phyloP scores from a whole-genome alignment of 495 filamentous ascomycete species.

The Beverwykella pulmonaria region DNA sequence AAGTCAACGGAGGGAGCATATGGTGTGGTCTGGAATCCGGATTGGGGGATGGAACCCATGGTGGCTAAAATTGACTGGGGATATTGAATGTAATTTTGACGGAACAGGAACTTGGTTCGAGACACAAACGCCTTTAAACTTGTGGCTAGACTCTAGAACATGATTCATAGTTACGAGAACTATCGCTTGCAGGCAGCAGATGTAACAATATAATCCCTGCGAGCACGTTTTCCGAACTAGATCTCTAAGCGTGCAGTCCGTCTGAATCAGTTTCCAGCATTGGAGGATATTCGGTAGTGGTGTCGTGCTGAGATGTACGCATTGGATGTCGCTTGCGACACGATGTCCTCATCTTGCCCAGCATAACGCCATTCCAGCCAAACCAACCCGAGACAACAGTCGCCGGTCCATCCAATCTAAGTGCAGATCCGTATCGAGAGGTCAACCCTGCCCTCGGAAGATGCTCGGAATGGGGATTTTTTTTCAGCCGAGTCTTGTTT shows the following conservation, averaged over 20 bases:
- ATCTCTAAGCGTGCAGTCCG: not conserved
- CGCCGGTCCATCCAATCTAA: not conserved
- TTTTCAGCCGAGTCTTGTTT: not conserved
- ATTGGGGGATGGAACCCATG: not conserved
- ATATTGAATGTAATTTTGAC: not conserved
- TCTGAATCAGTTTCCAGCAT: not conserved
- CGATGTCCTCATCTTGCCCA: constrained; percentile 1
- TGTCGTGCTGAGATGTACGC: not conserved
- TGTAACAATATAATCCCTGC: not conserved
- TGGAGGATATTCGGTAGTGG: not conserved
- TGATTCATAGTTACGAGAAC: no score
- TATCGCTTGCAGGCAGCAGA: not conserved
- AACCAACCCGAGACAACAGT: not conserved
- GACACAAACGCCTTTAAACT: no score
- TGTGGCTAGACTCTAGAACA: no score
- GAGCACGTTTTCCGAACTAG: not conserved
- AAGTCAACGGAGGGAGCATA: constrained; percentile 15
- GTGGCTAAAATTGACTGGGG: not conserved
- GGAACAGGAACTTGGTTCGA: no score
- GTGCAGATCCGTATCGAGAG: not conserved
- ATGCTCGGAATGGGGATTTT: not conserved
- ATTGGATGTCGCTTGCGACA: not conserved
- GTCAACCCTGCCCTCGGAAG: not conserved
- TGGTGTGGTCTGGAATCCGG: not conserved
- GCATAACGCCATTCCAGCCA: constrained; percentile 4